Evolutionary conservation across 2,329 filamentous ascomycete species (phyloP), one percentile per base, ranked within the genome.

Genomic region (Talaromyces sp.): DNA sequence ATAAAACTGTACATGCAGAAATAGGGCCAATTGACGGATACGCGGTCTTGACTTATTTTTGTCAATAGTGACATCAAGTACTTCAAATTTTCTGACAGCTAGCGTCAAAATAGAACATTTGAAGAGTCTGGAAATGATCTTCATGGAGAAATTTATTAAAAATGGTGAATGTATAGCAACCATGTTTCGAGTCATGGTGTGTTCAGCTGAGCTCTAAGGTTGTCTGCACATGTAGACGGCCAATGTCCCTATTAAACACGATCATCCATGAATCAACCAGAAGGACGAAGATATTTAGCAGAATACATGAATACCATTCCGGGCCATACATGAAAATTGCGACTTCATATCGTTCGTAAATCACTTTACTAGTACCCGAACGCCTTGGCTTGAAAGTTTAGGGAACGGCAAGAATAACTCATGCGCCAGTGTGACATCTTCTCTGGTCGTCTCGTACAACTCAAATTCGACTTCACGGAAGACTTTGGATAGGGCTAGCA

Each of bases 351-450:
- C 44, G 6, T 57, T 61, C 39, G 9, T 62, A 18, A 11, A 39
- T 57, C 48, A 57, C 28, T 48, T 61, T 11, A 63, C 61, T 7
- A 62, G n/a, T 3, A 62, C 60, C 18, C 60, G 23, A 5, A 63
- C 42, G 18, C 60, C 61, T 48, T 62, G 42, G 12, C 54, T 65
- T 5, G 44, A 58, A n/a, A 35, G 56, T 48, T 59, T 58, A 18
- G 56, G 28, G 28, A 63, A 62, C 50, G 61, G 64, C 7, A 64
- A 58, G 58, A 56, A 60, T 33, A 60, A 48, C 18, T 63, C 64
- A 39, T 65, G 57, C 1, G 55, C 31, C n/a, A 58, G 33, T 1
- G 50, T 58, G 0, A 63, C 58, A 61, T 63, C 58, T n/a, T 63
- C 62, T 12, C 62, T 18, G 5, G 33, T 52, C 23, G 62, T 63